Base-by-base conservation (phyloP, 345 rosid genomes). In the Bretschneidera sinensis region DNA sequence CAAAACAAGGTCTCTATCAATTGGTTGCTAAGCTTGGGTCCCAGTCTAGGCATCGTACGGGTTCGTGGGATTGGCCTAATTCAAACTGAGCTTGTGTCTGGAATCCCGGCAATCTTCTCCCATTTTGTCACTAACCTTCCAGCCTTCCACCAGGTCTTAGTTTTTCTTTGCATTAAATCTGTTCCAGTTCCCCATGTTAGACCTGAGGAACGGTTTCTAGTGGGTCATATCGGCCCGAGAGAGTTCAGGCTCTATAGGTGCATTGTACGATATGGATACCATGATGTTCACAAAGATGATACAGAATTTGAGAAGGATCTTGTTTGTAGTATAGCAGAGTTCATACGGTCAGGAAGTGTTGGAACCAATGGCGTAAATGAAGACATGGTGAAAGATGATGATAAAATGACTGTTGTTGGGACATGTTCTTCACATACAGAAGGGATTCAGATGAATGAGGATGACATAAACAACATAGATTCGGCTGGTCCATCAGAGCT, bases 71-170 rank as follows among this genome's bases (percentile, higher is more conserved):
- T 95, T 0, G 99, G 99, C 51, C 77, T 95, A 54, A 59, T 91
- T 57, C 97, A 95, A 77, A 91, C 97, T 0, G 97, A 91, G 76
- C 89, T 95, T 0, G 97, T 91, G 18, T 82, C 95, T 0, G 99
- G 99, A 60, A 80, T 95, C 71, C 99, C 99, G 0, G 88, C 96
- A 1, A 88, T 95, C 69, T 95, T 91, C 85, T 95, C 99, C 59
- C 99, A 95, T 70, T 91, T 91, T 24, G 96, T 95, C 54, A 88
- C 97, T 60, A 95, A 95, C 76, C 89, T 94, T 64, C 97, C 99
- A 10, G 99, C 99, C 11, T 94, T 94, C 62, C 99, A 94, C 58
- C 95, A 95, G 68, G 91, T 91, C 63, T 77, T 95, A 2, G 88
- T 88, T 54, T 95, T 95, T 67, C 89, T 95, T 65, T 95, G 99